Evolutionary conservation across 1,139 yeast genomes (phyloP), one percentile per base, ranked within the genome.

Genomic region (Geotrichum siamense): DNA sequence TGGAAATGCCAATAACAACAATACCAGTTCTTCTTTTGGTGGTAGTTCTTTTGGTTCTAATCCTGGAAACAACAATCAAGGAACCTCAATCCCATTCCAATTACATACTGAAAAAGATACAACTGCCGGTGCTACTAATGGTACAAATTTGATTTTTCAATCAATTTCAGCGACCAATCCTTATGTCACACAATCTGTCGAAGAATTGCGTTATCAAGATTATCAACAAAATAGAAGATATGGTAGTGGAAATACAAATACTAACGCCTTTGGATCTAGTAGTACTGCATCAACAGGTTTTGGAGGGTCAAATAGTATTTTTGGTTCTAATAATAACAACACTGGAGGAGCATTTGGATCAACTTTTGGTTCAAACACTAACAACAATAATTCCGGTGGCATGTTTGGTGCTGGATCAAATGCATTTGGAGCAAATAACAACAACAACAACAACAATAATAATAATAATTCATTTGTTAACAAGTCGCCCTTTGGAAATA

Each of bases 151-250:
- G 54, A 65, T 74, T 39, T 91, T 73, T 63, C 87, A 89, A 60
- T 79, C 79, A 55, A 79, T 93, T 51, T 70, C 83, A 17, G 75
- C 85, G 34, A 89, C 91, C 97, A 95, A 94, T 12, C 94, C 86
- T 58, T 91, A 91, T 61, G 72, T 74, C 53, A 79, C 79, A 56
- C 84, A 67, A 56, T 83, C 95, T 0, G 76, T 81, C 57, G 96
- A 89, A 62, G 98, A 91, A 62, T 73, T 91, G 63, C 75, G 99
- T 61, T 68, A 76, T 55, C 91, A 83, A 62, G 99, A 91, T 65
- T 91, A 91, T 61, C 78, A 79, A 57, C 85, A 79, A 51, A 78
- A 77, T 50, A 72, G 94, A 53, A 75, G 79, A 46, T 78, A 57
- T 52, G 83, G 82, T n/a, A 70, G 63, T 43, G 48, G 62, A 28